Base-by-base conservation (phyloP, 768 basidiomycete genomes). In the Podaxis carcinomalis region DNA sequence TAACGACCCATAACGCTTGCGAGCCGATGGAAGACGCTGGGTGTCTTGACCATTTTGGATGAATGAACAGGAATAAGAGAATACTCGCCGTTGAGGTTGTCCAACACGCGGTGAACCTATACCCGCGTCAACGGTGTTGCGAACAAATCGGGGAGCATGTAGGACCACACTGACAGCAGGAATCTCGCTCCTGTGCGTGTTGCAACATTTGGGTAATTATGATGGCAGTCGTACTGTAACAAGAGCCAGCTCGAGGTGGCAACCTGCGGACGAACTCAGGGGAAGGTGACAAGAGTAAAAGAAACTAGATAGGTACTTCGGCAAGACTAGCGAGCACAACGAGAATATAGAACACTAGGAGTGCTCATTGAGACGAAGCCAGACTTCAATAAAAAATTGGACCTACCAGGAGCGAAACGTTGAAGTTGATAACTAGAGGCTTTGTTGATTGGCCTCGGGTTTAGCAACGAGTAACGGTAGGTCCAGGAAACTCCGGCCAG, bases 81-180 rank as follows among this genome's bases (percentile, higher is more conserved):
- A 71, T 73, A 27, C 79, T 80, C 10, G 82, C 78, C 16, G 81
- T 86, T 5, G 83, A 62, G 2, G 78, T 70, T 27, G 87, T 87
- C 87, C 87, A 88, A 65, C 79, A 83, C 2, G 84, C 78, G 16
- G 78, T 72, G 66, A 86, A 86, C 56, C 87, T 88, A 63, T 25
- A 54, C 50, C 56, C 65, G 23, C 39, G 55, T 10, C 9, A 27
- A 49, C 21, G 11, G 11, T 2, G 13, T 4, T 25, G 11, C 23
- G 19, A 49, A 19, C 52, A 28, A 16, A 56, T 13, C 39, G 5
- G 39, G 39, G n/a, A 21, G 16, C 40, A 23, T 51, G 51, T 6
- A 28, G 62, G 50, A 9, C 51, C 7, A 36, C 21, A 72, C 80
- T 51, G 65, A 86, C 86, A 87, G 65, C 13, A 84, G 67, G 28